Evolutionary conservation across 805 yeast genomes (phyloP), one percentile per base, ranked within the genome.

Genomic region (Zygosaccharomyces kombuchaensis): DNA sequence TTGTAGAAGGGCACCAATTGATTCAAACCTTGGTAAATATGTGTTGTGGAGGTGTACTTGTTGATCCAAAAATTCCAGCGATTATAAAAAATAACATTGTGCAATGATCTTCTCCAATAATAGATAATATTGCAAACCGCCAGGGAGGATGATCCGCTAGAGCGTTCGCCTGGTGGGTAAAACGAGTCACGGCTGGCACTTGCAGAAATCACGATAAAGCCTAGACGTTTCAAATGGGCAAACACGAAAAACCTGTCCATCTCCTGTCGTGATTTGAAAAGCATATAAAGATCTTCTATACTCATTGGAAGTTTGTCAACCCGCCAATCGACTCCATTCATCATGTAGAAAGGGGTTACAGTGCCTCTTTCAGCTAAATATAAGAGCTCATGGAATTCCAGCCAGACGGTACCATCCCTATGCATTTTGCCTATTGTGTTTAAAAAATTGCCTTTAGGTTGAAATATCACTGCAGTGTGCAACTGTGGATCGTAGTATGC

Each of bases 291-390:
- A 40, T 78, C 82, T 51, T 85, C 83, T 22, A 89, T 63, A 40
- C 82, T 75, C 58, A 89, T 58, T 3, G 77, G 70, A 1, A 65
- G 53, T 21, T 64, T 69, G 5, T 65, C 53, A 6, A 54, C 59
- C 2, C 56, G 57, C 12, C 42, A 43, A 13, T 47, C 54, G 52
- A 48, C 53, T 47, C 31, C 43, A 53, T 40, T 34, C 42, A 26
- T 38, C 34, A 29, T 51, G 59, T 17, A 62, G 52, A 55, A 72
- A 17, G 78, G 75, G 26, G 72, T 67, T 54, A 78, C 62, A 2
- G 82, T 73, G 1, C 97, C 97, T 58, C 98, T 70, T 60, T 90
- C 96, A 1, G 82, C 77, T 45, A 90, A 67, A 62, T 89, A 90
- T 1, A 88, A 68, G 6, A 82, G 75, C 56, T 90, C 98, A 47